Base-by-base conservation (phyloP, 106 monocot genomes). In the Dendrobium catenatum region DNA sequence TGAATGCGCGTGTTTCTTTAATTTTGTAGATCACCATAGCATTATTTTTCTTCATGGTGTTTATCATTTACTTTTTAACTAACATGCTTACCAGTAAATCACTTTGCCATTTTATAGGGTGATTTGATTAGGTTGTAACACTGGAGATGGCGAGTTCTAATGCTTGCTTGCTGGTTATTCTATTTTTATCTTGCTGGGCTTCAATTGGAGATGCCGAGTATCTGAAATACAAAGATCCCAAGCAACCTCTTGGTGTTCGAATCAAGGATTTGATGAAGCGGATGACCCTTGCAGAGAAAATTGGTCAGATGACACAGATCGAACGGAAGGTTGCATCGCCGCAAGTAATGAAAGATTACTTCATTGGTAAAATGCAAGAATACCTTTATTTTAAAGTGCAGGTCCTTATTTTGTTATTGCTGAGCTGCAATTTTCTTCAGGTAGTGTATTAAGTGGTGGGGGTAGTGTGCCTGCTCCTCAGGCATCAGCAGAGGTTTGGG, bases 221-320 rank as follows among this genome's bases (percentile, higher is more conserved):
- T 68, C 1, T 74, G 31, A 85, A 78, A 75, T 89, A 89, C 61
- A 89, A 85, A 83, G 86, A 89, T 75, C 89, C 89, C 1, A 87
- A 83, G 22, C 72, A 82, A 70, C 87, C 87, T 0, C 4, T 89
- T 11, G 49, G 77, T n/a, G 82, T 61, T 73, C 84, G 87, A 42
- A 66, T 87, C 20, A 70, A 79, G 4, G 89, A 89, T 80, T 77
- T 89, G 75, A 31, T 89, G 26, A 58, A 78, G 9, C 27, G 85
- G 48, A 89, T 89, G 89, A 89, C 85, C 37, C 87, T 89, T 26
- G 87, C 84, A 4, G 87, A 89, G 68, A 89, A 89, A 83, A 85
- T 89, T 18, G 89, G 89, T 49, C 89, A 89, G 73, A 89, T 89
- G 89, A 64, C 87, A 0, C 89, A 89, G 73, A 89, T 87, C 51